Base-by-base conservation (phyloP, 2,329 filamentous ascomycete genomes). In the Epichloe aotearoae region DNA sequence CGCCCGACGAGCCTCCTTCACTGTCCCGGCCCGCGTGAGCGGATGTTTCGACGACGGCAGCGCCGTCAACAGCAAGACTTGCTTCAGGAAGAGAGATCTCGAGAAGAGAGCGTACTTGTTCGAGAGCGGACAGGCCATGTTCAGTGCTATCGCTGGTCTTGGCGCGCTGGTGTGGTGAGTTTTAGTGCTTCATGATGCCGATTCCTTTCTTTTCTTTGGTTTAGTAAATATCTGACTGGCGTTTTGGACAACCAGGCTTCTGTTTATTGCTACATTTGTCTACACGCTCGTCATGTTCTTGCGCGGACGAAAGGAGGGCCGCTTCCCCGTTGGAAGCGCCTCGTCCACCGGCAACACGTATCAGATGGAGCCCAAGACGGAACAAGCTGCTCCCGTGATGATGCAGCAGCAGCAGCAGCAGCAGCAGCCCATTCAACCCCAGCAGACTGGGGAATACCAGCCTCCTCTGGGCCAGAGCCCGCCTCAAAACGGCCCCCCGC, bases 81-180 rank as follows among this genome's bases (percentile, higher is more conserved):
- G 72, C 53, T 56, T 43, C 5, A 46, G 64, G 20, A 59, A 57
- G 46, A 60, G 62, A 55, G 58, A 61, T n/a, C 37, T 54, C 11
- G 34, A 47, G 44, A 61, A 57, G 57, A 54, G 59, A 19, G 51
- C 26, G 20, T 61, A 71, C 34, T 64, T 70, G 17, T 62, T 63
- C 46, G 56, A 67, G 46, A 60, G 50, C 7, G 70, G 66, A 1
- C 57, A 66, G 11, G 62, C 55, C 17, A 57, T 66, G 50, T 58
- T 73, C 48, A 63, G 67, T 14, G 68, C 65, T 6, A 61, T 70
- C 7, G 72, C 73, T 2, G 71, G 69, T 8, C 45, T 75, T 1
- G 70, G 69, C 20, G 73, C 73, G 15, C 51, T 75, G 4, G 56
- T 69, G 50, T 68, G 70, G 69, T 71, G 55, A 58, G 67, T 60